Percentiles rank a stretch among this genome's conserved stretches.
Conservation (phyloP, 2,329 filamentous ascomycete genomes). For the Colletotrichum sp. region DNA sequence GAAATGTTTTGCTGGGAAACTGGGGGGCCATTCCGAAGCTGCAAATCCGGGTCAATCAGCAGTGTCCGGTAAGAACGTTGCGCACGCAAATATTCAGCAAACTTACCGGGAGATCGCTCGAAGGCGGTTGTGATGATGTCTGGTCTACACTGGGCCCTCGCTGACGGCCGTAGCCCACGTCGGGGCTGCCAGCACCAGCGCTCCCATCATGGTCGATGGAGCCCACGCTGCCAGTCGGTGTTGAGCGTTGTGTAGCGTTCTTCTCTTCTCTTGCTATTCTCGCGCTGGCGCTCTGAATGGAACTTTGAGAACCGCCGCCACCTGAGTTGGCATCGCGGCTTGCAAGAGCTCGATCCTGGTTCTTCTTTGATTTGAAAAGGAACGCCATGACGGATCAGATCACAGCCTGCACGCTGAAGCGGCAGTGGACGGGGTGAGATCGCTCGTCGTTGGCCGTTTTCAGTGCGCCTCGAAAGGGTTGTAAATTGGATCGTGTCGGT, state of each 20-base stretch:
- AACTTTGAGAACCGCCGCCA: conserved; percentile 44
- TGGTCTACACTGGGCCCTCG: conserved; percentile 57
- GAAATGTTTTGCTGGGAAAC: conserved; percentile 27
- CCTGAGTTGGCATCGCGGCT: conserved; percentile 58
- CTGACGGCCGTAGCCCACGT: conserved; percentile 64
- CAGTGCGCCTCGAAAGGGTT: conserved; percentile 13
- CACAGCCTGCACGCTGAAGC: conserved; percentile 41
- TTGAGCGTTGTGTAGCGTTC: conserved; percentile 61
- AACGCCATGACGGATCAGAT: conserved; percentile 70
- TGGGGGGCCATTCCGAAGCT: conserved; percentile 62
- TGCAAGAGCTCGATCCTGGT: conserved; percentile 65
- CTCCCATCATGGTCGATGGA: conserved; percentile 67
- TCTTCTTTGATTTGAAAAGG: conserved; percentile 83
- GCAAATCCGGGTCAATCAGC: conserved; percentile 8
- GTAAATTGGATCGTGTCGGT: conserved; percentile 11
- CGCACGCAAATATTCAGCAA: conserved; percentile 37
- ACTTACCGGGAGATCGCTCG: conserved; percentile 49
- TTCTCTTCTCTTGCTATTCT: conserved; percentile 60
- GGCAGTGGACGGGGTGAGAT: conserved; percentile 22
- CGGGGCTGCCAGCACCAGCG: conserved; percentile 67
- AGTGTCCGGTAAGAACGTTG: conserved; percentile 25
- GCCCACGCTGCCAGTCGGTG: conserved; percentile 79
- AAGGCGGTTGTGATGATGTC: conserved; percentile 38
- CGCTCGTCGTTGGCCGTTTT: conserved; percentile 21
- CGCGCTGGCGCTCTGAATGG: conserved; percentile 44